These are phyloP conservation scores for Ustilago vetiveriae DNA, from an alignment of 1,284 basidiomycete genomes.

Conservation along the genomic window DNA sequence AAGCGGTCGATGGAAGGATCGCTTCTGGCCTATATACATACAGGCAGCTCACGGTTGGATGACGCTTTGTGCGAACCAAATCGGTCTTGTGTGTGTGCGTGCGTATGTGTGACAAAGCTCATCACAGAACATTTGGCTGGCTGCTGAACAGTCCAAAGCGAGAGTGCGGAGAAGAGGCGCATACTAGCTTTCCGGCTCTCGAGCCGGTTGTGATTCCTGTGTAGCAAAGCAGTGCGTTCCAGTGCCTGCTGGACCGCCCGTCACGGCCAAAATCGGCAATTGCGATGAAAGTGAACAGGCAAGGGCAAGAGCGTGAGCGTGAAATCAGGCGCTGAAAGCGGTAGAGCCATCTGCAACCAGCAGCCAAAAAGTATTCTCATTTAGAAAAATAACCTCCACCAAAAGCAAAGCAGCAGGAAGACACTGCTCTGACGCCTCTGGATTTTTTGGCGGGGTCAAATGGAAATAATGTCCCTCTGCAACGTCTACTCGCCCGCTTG, in stretches of 20 bases:
- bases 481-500: slow-evolving; percentile 16
- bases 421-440: slow-evolving; percentile 21
- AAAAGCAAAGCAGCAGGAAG: background rate
- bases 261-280: slow-evolving; percentile 24
- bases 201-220: slow-evolving; percentile 2
- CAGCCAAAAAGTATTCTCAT: too few relatives aligned
- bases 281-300: background rate
- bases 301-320: slow-evolving; percentile 18
- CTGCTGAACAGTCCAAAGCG: slow-evolving; percentile 1
- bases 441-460: slow-evolving; percentile 20
- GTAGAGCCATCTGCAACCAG: slow-evolving; percentile 7
- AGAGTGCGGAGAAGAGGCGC: slow-evolving; percentile 9
- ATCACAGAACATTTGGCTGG: too few relatives aligned
- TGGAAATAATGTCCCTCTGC: slow-evolving; percentile 33
- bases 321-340: slow-evolving; percentile 17
- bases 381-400: slow-evolving; percentile 13
- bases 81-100: too few relatives aligned
- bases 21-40: slow-evolving; percentile 24
- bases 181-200: slow-evolving; percentile 1
- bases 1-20: background rate
- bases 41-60: slow-evolving; percentile 4
- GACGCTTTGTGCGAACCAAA: slow-evolving; percentile 5
- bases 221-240: background rate
- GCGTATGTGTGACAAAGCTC: too few relatives aligned
- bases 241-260: slow-evolving; percentile 8